A percentile compares a stretch with the other conserved stretches of the same genome.
Evolutionary conservation across 257 asterid genomes (phyloP).

Genomic region (Voacanga thouarsii): DNA sequence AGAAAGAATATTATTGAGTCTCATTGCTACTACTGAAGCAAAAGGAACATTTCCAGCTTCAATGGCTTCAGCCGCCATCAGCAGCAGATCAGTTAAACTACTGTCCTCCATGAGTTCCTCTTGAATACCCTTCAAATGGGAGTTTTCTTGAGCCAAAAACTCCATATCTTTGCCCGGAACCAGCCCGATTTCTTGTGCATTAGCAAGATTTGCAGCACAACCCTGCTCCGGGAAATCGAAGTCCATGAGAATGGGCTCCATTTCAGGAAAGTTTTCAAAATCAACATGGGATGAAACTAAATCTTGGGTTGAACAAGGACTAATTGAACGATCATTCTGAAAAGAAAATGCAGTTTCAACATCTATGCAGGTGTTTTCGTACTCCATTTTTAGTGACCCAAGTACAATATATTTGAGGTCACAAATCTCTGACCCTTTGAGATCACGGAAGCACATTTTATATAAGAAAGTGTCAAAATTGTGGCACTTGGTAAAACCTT

Average conservation of each 20-base stretch:
- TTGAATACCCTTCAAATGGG: constrained; percentile 16
- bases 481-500: neutral
- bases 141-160: neutral
- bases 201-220: neutral
- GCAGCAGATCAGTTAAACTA: constrained; percentile 28
- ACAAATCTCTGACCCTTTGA: neutral
- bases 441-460: constrained; percentile 2
- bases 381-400: constrained; percentile 21
- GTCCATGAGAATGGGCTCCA: constrained; percentile 12
- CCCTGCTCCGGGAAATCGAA: constrained; percentile 17
- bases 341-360: constrained; percentile 10
- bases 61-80: constrained; percentile 40
- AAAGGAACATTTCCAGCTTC: constrained; percentile 29
- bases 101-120: constrained; percentile 35
- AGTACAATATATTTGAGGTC: neutral
- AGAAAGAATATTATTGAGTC: constrained; percentile 27
- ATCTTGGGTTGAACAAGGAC: constrained; percentile 18
- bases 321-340: neutral
- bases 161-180: neutral
- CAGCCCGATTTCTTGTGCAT: neutral
- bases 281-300: constrained; percentile 10
- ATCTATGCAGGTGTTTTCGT: constrained; percentile 9
- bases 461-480: neutral
- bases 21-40: constrained; percentile 26
- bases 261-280: constrained; percentile 19